phyloP scores from a whole-genome alignment of 805 yeast genomes.

The Scheffersomyces coipomensis region DNA sequence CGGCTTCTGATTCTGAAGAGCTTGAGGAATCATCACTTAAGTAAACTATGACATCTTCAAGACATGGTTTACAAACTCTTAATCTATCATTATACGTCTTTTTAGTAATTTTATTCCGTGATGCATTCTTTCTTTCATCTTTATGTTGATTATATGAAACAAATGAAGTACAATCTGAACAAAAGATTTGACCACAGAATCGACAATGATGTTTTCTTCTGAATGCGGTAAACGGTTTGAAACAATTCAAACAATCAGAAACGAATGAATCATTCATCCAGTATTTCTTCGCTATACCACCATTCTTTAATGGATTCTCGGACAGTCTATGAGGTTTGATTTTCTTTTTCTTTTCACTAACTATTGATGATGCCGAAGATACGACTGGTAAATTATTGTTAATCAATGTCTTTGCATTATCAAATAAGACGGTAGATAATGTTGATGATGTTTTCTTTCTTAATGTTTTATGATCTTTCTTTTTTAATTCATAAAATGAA shows the following conservation, averaged over 20 bases:
- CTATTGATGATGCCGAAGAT: conserved; percentile 32
- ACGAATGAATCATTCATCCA: conserved; percentile 98
- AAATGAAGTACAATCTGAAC: conserved; percentile 76
- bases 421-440: conserved; percentile 31
- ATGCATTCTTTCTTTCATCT: conserved; percentile 28
- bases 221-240: conserved; percentile 76
- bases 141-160: conserved; percentile 55
- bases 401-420: conserved; percentile 37
- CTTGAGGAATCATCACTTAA: conserved; percentile 64
- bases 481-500: conserved; percentile 23
- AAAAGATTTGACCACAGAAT: conserved; percentile 93
- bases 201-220: conserved; percentile 93
- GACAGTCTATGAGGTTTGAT: conserved; percentile 28
- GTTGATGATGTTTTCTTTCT: conserved; percentile 28
- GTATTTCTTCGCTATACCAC: conserved; percentile 70
- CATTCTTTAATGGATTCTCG: conserved; percentile 43
- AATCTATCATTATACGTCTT: conserved; percentile 64
- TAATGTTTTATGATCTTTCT: conserved; percentile 14
- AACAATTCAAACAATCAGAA: conserved; percentile 82
- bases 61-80: conserved; percentile 77
- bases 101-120: conserved; percentile 15
- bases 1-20: conserved; percentile 29
- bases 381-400: conserved; percentile 24
- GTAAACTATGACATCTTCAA: conserved; percentile 64
- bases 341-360: conserved; percentile 19